phyloP scores from a whole-genome alignment of 176 grass and related monocot species.

The Oropetium thomaeum region DNA sequence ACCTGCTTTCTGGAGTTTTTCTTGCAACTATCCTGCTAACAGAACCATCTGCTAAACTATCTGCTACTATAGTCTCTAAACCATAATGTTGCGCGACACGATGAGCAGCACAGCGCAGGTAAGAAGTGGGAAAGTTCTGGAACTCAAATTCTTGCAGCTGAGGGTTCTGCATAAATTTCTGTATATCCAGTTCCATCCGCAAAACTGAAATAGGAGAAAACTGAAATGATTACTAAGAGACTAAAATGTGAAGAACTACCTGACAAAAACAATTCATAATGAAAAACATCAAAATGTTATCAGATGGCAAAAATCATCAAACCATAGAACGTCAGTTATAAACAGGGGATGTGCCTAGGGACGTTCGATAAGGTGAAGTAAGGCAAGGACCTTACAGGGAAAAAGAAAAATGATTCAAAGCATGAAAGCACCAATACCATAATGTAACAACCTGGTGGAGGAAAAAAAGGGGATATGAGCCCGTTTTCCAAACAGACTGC shows the following conservation, averaged over 20 bases:
- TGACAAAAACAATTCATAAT: neutral
- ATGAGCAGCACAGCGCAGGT: conserved; percentile 95
- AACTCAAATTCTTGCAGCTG: conserved; percentile 93
- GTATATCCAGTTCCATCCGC: conserved; percentile 92
- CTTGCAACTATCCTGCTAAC: conserved; percentile 79
- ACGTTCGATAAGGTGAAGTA: neutral
- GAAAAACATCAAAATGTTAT: neutral
- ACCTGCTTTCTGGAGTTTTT: conserved; percentile 85
- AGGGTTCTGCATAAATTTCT: conserved; percentile 87
- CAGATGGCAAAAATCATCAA: neutral
- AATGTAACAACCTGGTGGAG: too few relatives aligned
- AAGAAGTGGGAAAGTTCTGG: conserved; percentile 85
- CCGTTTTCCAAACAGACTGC: neutral
- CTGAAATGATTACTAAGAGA: conserved; percentile 28
- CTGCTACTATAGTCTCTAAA: conserved; percentile 74
- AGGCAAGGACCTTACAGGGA: neutral
- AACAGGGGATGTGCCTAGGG: too few relatives aligned
- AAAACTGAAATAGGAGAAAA: conserved; percentile 60
- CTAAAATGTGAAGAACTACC: neutral
- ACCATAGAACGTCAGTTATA: too few relatives aligned
- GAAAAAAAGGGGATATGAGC: too few relatives aligned
- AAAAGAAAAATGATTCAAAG: neutral
- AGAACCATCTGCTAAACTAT: conserved; percentile 65
- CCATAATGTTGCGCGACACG: conserved; percentile 98
- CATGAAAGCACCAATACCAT: neutral